These are phyloP conservation scores for Dioscorea alata DNA, from an alignment of 106 monocot species.

Conservation along the genomic window DNA sequence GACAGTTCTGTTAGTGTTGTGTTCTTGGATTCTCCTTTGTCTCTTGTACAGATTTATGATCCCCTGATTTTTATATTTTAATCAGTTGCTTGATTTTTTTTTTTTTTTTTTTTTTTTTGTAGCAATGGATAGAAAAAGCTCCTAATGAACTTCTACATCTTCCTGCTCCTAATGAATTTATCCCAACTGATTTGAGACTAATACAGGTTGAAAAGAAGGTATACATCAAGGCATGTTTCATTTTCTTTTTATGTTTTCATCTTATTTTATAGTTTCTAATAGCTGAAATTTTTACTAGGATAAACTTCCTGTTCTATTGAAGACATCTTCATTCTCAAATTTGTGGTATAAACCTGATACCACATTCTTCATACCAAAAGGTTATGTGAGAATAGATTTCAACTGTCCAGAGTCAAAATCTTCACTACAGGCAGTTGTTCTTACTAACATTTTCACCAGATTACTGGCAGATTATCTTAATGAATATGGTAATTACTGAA, in stretches of 20 bases:
- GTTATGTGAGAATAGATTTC: slow-evolving; percentile 69
- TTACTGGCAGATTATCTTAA: slow-evolving; percentile 90
- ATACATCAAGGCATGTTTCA: not conserved
- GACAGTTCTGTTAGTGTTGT: not conserved
- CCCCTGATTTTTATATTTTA: no score
- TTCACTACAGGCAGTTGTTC: slow-evolving; percentile 79
- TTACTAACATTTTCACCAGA: slow-evolving; percentile 72
- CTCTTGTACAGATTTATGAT: no score
- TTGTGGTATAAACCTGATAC: slow-evolving; percentile 96
- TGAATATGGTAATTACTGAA: slow-evolving; percentile 69
- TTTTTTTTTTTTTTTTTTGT: no score
- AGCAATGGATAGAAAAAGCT: slow-evolving; percentile 79
- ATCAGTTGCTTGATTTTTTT: slow-evolving; percentile 1
- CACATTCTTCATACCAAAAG: slow-evolving; percentile 80
- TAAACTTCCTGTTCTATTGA: slow-evolving; percentile 50
- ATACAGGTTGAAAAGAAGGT: slow-evolving; percentile 58
- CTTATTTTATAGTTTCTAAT: slow-evolving; percentile 2
- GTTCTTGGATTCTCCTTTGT: no score
- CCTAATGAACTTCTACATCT: slow-evolving; percentile 64
- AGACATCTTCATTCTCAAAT: slow-evolving; percentile 63
- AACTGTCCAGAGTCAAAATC: slow-evolving; percentile 69
- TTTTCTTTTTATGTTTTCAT: slow-evolving; percentile 1
- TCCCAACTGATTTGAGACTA: slow-evolving; percentile 72
- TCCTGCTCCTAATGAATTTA: slow-evolving; percentile 76
- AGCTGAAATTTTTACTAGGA: slow-evolving; percentile 25